A percentile compares a stretch with the other conserved stretches of the same genome.
Evolutionary conservation across 176 grass and related monocot species (phyloP).

Genomic region (Paspalum notatum): DNA sequence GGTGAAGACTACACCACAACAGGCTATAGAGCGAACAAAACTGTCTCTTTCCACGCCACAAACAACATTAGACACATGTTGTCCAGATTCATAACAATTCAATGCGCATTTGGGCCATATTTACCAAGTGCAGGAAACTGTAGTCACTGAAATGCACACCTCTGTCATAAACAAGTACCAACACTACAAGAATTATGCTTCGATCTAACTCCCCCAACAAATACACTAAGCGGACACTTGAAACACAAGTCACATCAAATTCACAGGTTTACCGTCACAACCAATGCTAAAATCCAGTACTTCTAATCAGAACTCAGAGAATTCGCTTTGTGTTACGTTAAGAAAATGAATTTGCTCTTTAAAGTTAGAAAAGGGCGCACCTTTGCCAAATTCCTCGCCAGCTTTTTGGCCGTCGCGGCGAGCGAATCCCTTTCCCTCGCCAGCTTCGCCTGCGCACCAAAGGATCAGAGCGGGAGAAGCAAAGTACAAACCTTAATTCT

Average conservation of each 20-base stretch:
- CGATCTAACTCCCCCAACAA: not conserved
- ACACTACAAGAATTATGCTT: not conserved
- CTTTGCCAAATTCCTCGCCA: constrained; percentile 86
- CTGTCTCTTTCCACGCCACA: not conserved
- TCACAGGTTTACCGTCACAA: not conserved
- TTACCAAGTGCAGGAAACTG: not conserved
- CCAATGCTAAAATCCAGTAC: not conserved
- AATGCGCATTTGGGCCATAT: not conserved
- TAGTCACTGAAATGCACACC: constrained; percentile 5
- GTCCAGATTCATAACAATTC: constrained; percentile 16
- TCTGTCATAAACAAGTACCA: constrained; percentile 9
- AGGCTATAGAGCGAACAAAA: not conserved
- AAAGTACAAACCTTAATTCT: constrained; percentile 17
- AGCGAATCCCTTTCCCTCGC: constrained; percentile 81
- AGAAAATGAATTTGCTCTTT: not conserved
- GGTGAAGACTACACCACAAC: not conserved
- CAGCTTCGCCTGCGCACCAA: constrained; percentile 66
- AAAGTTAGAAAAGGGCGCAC: constrained; percentile 34
- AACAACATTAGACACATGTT: not conserved
- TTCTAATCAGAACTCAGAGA: not conserved
- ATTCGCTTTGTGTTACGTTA: not conserved
- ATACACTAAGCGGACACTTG: not conserved
- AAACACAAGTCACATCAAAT: not conserved
- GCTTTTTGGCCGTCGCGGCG: constrained; percentile 63
- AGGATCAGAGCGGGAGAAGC: not conserved